Evolutionary conservation across 371 early-diverging fungal genomes (phyloP), one percentile per base, ranked within the genome.

Genomic region (Syncephalastrum sp.): DNA sequence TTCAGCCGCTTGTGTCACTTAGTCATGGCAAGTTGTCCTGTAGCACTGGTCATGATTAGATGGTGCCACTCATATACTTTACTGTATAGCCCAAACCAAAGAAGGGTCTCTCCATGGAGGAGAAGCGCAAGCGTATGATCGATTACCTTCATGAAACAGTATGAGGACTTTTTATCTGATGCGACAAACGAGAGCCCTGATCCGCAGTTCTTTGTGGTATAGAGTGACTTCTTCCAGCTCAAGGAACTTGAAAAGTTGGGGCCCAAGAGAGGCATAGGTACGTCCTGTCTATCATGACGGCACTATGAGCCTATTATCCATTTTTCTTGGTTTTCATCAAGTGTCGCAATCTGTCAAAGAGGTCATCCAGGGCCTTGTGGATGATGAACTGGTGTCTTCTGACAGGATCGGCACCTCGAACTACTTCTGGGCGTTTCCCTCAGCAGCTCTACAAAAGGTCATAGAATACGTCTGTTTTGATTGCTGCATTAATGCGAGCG

Each of bases 351-450:
- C 93, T 0, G 89, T 97, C 56, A 96, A 96, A 69, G 97, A 96
- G 47, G 88, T 97, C 2, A 64, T 99, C 0, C 91, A 93, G 61
- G 75, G 83, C 14, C 80, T 97, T 23, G 91, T 97, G n/a, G 89
- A 92, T 67, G 99, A 99, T 74, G 83, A 84, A 21, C 61, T 93
- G 24, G 93, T 95, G 12, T 79, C 74, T n/a, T 68, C 71, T n/a
- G 97, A 99, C 59, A 97, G 95, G 74, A 91, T 96, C 53, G 99
- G 96, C 8, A 85, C 88, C 13, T 89, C 91, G 12, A 97, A 91
- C 60, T 94, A 91, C 64, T 98, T 79, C 65, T 99, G 98, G 98
- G 82, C 90, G 6, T 97, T 93, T 64, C 92, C 93, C 1, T 90
- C 92, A 57, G 77, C 90, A 38, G 83, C 87, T 1, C 70, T 33